Conservation (phyloP, 805 yeast species). For the Teunomyces stri region DNA sequence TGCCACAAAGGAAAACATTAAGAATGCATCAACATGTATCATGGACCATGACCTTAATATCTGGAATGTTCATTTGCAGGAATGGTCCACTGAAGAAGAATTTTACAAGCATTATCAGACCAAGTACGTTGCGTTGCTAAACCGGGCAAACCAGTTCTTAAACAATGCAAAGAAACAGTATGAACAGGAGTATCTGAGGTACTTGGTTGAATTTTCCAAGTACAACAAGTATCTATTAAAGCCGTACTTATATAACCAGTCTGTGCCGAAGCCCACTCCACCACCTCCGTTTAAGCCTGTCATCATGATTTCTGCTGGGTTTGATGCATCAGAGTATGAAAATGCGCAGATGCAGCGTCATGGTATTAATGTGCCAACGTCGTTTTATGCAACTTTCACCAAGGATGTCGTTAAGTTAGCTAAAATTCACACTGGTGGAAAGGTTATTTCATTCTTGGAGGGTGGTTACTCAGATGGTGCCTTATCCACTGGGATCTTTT, state of each 20-base stretch:
- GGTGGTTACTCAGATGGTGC: constrained; percentile 90
- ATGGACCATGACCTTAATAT: constrained; percentile 74
- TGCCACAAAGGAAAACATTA: constrained; percentile 67
- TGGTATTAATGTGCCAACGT: constrained; percentile 76
- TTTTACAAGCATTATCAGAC: constrained; percentile 60
- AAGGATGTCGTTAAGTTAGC: constrained; percentile 70
- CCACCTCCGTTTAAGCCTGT: constrained; percentile 45
- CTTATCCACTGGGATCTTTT: constrained; percentile 70
- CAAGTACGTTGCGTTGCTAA: constrained; percentile 58
- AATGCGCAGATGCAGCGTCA: constrained; percentile 84
- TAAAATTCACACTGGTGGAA: constrained; percentile 57
- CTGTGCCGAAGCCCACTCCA: constrained; percentile 28
- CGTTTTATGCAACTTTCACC: constrained; percentile 71
- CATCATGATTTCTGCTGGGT: constrained; percentile 80
- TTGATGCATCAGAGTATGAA: constrained; percentile 84
- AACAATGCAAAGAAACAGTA: constrained; percentile 45
- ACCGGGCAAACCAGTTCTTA: constrained; percentile 66
- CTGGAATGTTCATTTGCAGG: constrained; percentile 81
- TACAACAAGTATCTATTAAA: constrained; percentile 31
- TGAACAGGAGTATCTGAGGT: constrained; percentile 33
- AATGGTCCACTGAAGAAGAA: constrained; percentile 61
- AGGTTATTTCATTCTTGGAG: constrained; percentile 67
- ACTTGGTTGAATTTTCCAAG: constrained; percentile 22
- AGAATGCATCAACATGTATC: constrained; percentile 76
- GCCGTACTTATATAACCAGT: constrained; percentile 28